A percentile compares a stretch with the other conserved stretches of the same genome.
phyloP scores from a whole-genome alignment of 352 stramenopile genomes.

The Globisporangium recalcitrans region DNA sequence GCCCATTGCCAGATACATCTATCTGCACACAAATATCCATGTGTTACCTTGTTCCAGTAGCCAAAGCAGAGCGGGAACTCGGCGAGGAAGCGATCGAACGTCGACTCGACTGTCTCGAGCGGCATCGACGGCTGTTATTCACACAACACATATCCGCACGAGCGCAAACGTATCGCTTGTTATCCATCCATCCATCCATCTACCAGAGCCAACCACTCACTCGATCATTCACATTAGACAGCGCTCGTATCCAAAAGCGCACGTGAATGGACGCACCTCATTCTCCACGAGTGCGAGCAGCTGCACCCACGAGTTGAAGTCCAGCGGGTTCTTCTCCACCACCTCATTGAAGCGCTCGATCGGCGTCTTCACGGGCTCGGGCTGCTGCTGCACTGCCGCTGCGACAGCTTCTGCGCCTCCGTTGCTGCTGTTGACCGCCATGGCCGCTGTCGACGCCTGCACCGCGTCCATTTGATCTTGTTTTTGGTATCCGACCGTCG shows the following conservation, averaged over 20 bases:
- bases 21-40: background rate
- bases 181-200: background rate
- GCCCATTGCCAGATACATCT: background rate
- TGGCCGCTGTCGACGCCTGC: conserved; percentile 5
- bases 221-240: too few relatives aligned
- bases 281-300: conserved; percentile 64
- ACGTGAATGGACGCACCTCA: conserved; percentile 28
- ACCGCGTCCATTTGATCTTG: conserved; percentile 15
- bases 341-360: conserved; percentile 44
- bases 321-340: conserved; percentile 64
- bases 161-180: background rate
- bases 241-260: background rate
- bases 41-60: conserved; percentile 81
- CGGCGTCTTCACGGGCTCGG: conserved; percentile 25
- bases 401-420: background rate
- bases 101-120: conserved; percentile 54
- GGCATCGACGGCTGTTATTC: conserved; percentile 26
- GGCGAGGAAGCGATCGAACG: conserved; percentile 62
- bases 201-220: background rate
- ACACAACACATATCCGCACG: background rate
- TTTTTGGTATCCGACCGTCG: conserved; percentile 1
- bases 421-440: background rate
- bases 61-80: conserved; percentile 82
- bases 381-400: background rate
- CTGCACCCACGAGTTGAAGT: conserved; percentile 79